phyloP scores from a whole-genome alignment of 495 filamentous ascomycete species.

The Rhypophila decipiens region DNA sequence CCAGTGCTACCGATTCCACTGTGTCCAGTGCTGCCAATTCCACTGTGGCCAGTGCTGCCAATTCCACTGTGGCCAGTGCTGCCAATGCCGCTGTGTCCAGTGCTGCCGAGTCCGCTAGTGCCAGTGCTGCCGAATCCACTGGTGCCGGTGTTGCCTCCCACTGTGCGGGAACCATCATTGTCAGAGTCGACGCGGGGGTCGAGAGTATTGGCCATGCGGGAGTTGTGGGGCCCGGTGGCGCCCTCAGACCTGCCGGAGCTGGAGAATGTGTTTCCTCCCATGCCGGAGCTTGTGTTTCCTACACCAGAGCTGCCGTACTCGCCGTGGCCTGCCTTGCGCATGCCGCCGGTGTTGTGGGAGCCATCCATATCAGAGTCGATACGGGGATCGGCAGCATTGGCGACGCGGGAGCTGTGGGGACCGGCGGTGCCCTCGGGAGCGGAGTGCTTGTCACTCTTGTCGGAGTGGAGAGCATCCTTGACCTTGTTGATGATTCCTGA shows the following conservation, averaged over 20 bases:
- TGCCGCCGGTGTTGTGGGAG: slow-evolving; percentile 25
- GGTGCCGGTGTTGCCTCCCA: slow-evolving; percentile 18
- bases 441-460: slow-evolving; percentile 20
- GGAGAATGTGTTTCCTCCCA: slow-evolving; percentile 7
- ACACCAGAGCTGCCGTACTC: slow-evolving; percentile 16
- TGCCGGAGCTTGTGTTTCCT: slow-evolving; percentile 21
- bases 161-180: slow-evolving; percentile 22
- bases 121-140: slow-evolving; percentile 13
- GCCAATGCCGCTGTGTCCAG: slow-evolving; percentile 25
- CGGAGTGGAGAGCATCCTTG: slow-evolving; percentile 57
- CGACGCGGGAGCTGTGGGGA: slow-evolving; percentile 23
- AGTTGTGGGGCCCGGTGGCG: slow-evolving; percentile 8
- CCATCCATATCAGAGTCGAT: slow-evolving; percentile 39
- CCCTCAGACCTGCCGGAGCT: slow-evolving; percentile 12
- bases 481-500: slow-evolving; percentile 65
- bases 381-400: slow-evolving; percentile 45
- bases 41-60: slow-evolving; percentile 7
- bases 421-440: slow-evolving; percentile 38
- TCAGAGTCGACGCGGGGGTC: slow-evolving; percentile 46
- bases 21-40: slow-evolving; percentile 8
- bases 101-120: slow-evolving; percentile 10
- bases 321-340: slow-evolving; percentile 21
- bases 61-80: slow-evolving; percentile 9
- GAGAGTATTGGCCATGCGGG: slow-evolving; percentile 18
- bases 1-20: slow-evolving; percentile 11